Evolutionary conservation across 2,329 filamentous ascomycete species (phyloP), one percentile per base, ranked within the genome.

Genomic region (Alternaria viburni): DNA sequence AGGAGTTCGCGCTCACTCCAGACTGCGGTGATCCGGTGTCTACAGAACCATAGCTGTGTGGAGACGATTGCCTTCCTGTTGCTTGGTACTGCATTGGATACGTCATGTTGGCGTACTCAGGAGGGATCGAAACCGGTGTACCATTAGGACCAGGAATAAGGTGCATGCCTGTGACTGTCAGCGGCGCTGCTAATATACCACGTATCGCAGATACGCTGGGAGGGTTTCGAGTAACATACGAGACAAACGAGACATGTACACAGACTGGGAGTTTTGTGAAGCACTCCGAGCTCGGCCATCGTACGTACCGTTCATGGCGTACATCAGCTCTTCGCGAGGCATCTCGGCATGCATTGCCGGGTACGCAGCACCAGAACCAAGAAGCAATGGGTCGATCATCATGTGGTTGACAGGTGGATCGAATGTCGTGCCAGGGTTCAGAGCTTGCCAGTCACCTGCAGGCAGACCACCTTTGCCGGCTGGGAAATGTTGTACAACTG

Each of bases 11-110:
- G 61, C 76, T 79, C 15, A 73, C 71, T 32, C 73, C 76, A 43
- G 77, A 79, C 54, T 78, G 74, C 13, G 77, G 77, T 15, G 77
- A 79, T 44, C 75, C 76, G 13, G 76, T 78, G 36, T 79, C 77
- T 28, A 70, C 74, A 12, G 76, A 79, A 19, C 74, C 72, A 61
- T 79, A 79, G 63, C 76, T 79, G 55, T 67, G 70, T 11, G 76
- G 76, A 12, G 77, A 79, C 15, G 77, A 73, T 45, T 74, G 77
- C 43, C 76, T 60, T 44, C 72, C 74, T 13, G 74, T 45, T 26
- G 59, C 65, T 30, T 73, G 66, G 52, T 76, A 78, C 7, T 77
- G 74, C 61, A 78, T 69, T 9, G 73, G 73, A 59, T 78, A 79
- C 9, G 69, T 72, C 68, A 79, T 72, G 49, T 76, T 71, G 10